Conservation (phyloP, 768 basidiomycete genomes). For the Leccinellum rugosiceps region DNA sequence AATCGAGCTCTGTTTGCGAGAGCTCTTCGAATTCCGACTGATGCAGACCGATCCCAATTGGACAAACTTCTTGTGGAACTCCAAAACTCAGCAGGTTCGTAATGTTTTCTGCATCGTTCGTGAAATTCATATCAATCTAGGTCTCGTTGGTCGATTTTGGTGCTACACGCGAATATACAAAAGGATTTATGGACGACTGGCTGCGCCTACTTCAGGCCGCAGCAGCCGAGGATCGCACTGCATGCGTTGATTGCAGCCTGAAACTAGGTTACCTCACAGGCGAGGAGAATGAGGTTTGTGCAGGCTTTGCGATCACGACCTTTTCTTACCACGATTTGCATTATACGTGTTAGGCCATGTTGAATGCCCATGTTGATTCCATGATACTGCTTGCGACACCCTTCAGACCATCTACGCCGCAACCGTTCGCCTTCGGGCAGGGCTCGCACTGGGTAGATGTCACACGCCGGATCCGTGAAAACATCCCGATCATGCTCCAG, state of each 20-base stretch:
- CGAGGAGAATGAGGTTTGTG: constrained; percentile 71
- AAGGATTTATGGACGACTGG: constrained; percentile 88
- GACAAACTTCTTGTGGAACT: constrained; percentile 95
- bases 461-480: constrained; percentile 70
- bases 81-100: constrained; percentile 53
- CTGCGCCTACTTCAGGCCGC: constrained; percentile 80
- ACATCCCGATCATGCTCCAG: constrained; percentile 88
- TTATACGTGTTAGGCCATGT: constrained; percentile 53
- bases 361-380: constrained; percentile 80
- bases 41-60: constrained; percentile 99
- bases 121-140: constrained; percentile 32
- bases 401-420: constrained; percentile 61
- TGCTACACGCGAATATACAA: constrained; percentile 83
- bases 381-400: constrained; percentile 84
- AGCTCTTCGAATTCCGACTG: constrained; percentile 84
- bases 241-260: constrained; percentile 70
- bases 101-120: neutral
- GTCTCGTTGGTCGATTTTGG: constrained; percentile 94
- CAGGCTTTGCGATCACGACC: neutral
- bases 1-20: constrained; percentile 82
- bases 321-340: neutral
- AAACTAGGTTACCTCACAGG: constrained; percentile 89
- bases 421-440: constrained; percentile 79
- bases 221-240: constrained; percentile 59
- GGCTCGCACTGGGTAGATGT: constrained; percentile 64